These are phyloP conservation scores for Claviceps cyperi DNA, from an alignment of 2,329 filamentous ascomycete species.

Conservation along the genomic window DNA sequence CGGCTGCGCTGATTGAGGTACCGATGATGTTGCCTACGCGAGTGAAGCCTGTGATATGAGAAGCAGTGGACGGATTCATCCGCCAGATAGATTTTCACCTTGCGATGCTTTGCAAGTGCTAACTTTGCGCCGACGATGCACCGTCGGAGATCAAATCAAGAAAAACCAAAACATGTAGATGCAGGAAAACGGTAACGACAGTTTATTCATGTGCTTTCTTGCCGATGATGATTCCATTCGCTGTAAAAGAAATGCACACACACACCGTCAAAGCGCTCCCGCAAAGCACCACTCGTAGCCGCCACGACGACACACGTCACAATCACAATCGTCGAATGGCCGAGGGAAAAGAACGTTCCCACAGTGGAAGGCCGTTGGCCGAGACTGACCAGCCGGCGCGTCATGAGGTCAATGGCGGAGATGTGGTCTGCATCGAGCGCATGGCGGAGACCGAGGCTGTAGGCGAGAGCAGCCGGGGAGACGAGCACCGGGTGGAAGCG, in stretches of 20 bases:
- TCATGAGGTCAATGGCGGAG: constrained; percentile 85
- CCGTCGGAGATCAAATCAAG: too few relatives aligned
- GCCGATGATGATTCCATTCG: too few relatives aligned
- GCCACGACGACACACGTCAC: constrained; percentile 85
- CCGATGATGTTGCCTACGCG: constrained; percentile 79
- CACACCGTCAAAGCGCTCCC: constrained; percentile 54
- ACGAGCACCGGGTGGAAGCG: constrained; percentile 46
- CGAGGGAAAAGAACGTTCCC: constrained; percentile 85
- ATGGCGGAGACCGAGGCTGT: constrained; percentile 79
- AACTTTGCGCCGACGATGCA: too few relatives aligned
- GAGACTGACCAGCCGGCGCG: constrained; percentile 69
- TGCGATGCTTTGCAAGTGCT: too few relatives aligned
- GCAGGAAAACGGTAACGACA: too few relatives aligned
- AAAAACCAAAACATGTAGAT: too few relatives aligned
- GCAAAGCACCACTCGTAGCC: constrained; percentile 72
- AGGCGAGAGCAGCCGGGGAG: constrained; percentile 70
- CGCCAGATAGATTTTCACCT: too few relatives aligned
- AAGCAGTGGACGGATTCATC: not conserved
- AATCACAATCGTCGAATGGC: constrained; percentile 86
- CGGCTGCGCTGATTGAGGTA: constrained; percentile 69
- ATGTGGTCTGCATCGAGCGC: constrained; percentile 94
- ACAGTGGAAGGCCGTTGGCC: constrained; percentile 82
- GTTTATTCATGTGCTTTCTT: too few relatives aligned
- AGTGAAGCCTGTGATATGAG: constrained; percentile 40
- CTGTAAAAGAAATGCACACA: not conserved